Evolutionary conservation across 1,284 basidiomycete genomes (phyloP).

Genomic region (Ustilago cynodontis): DNA sequence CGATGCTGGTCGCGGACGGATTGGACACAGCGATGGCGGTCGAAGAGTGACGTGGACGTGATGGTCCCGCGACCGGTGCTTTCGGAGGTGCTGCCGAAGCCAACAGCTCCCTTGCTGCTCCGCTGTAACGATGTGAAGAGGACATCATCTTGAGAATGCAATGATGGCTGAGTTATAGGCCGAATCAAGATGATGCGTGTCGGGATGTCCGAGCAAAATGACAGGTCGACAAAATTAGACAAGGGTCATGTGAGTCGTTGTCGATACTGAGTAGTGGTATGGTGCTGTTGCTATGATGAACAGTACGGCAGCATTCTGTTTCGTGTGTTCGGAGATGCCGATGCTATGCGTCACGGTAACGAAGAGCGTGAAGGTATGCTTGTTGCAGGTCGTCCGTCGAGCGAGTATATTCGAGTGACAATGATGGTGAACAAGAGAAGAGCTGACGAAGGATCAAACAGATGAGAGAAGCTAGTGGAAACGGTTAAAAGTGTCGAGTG

Average conservation of each 20-base stretch:
- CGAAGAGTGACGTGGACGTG: conserved; percentile 35
- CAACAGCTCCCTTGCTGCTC: conserved; percentile 39
- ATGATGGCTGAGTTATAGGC: neutral
- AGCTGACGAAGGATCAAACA: neutral
- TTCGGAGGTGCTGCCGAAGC: conserved; percentile 17
- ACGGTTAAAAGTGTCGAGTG: neutral
- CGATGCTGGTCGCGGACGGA: conserved; percentile 12
- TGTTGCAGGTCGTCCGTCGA: neutral
- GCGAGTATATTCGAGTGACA: too few species aligned
- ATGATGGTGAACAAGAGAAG: conserved; percentile 1
- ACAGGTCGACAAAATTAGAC: neutral
- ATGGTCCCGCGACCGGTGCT: conserved; percentile 26
- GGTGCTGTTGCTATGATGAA: conserved; percentile 16
- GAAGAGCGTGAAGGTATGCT: neutral
- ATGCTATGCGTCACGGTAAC: neutral
- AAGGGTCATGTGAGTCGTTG: neutral
- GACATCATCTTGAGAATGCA: conserved; percentile 8
- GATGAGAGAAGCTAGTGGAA: neutral
- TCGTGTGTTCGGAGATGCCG: neutral
- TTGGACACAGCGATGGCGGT: conserved; percentile 27
- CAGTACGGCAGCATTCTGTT: conserved; percentile 12
- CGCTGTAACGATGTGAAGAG: conserved; percentile 28
- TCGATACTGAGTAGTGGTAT: neutral
- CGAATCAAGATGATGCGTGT: neutral
- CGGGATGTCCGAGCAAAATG: neutral